Base-by-base conservation (phyloP, 306 rosid genomes). In the Vigna angularis region DNA sequence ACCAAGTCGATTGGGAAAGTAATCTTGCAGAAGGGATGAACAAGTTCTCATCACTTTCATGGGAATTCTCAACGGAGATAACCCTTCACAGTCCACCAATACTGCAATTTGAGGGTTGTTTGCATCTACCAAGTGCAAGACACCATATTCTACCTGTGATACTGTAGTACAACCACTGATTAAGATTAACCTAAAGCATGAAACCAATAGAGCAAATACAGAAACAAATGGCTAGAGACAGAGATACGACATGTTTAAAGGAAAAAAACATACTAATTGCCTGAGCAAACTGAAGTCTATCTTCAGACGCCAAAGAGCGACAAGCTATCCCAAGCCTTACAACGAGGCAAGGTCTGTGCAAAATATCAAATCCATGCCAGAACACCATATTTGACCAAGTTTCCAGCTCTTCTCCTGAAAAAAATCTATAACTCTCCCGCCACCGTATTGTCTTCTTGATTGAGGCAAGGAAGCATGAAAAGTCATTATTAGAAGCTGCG, bases 1-100 rank as follows among this genome's bases (percentile, higher is more conserved):
- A 72, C 99, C 97, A 79, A 95, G 99, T 68, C 93, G 93, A 74
- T 91, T 87, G 24, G 99, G 99, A 75, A 93, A 93, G 88, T 95
- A 93, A 85, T 93, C 96, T 93, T 93, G 98, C 86, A 95, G 87
- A 79, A 93, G 83, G 80, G 96, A 74, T 65, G 97, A 91, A 85
- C 98, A 95, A 36, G 90, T 85, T 86, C 92, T 88, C 91, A 95
- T 2, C 82, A 89, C 74, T 78, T 95, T 89, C 97, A 93, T 91
- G 64, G 99, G 99, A 79, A 93, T 62, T 88, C 70, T 91, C 84
- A 95, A 80, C 5, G 99, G 94, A 82, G 99, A 83, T 78, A 95
- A 83, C 75, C 99, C 98, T 77, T 91, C 96, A 79, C 99, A 95
- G 82, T 95, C 99, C 83, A 95, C 96, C 82, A 95, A 81, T 32